These are phyloP conservation scores for Sambucus nigra DNA, from an alignment of 129 eudicot species.

Conservation along the genomic window DNA sequence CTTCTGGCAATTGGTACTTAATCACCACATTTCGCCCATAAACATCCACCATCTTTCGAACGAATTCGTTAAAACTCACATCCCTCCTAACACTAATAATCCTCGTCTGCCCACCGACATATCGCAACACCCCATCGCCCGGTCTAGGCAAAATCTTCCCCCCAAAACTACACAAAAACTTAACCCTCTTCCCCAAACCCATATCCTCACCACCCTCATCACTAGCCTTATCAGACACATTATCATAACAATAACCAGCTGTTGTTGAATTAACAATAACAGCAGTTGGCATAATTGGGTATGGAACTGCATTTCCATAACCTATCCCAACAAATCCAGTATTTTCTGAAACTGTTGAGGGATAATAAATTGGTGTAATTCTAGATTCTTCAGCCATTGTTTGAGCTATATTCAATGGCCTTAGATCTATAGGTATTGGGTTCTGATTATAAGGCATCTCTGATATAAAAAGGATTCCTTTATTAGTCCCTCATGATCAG, in stretches of 20 bases:
- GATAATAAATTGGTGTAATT: conserved; percentile 44
- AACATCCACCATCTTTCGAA: conserved; percentile 60
- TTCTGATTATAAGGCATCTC: conserved; percentile 82
- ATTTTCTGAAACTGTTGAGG: conserved; percentile 30
- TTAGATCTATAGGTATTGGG: conserved; percentile 48
- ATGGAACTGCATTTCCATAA: conserved; percentile 44
- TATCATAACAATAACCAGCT: conserved; percentile 18
- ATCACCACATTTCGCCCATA: conserved; percentile 48
- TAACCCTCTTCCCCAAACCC: conserved; percentile 54
- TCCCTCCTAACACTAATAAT: conserved; percentile 76
- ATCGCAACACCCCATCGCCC: conserved; percentile 75
- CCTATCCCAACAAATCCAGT: conserved; percentile 38
- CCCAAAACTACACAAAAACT: conserved; percentile 89
- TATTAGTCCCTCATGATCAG: too few relatives aligned
- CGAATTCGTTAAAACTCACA: conserved; percentile 51
- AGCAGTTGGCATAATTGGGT: conserved; percentile 32
- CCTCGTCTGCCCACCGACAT: conserved; percentile 93
- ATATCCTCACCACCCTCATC: conserved; percentile 69
- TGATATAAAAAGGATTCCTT: neutral
- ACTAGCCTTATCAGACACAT: conserved; percentile 54
- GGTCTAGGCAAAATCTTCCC: conserved; percentile 89
- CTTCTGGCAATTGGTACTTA: conserved; percentile 89
- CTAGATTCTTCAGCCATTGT: conserved; percentile 52
- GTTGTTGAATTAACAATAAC: conserved; percentile 22
- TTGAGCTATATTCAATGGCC: conserved; percentile 55